A percentile compares a stretch with the other conserved stretches of the same genome.
These are phyloP conservation scores for Vinca minor DNA, from an alignment of 257 asterid genomes.

Conservation along the genomic window DNA sequence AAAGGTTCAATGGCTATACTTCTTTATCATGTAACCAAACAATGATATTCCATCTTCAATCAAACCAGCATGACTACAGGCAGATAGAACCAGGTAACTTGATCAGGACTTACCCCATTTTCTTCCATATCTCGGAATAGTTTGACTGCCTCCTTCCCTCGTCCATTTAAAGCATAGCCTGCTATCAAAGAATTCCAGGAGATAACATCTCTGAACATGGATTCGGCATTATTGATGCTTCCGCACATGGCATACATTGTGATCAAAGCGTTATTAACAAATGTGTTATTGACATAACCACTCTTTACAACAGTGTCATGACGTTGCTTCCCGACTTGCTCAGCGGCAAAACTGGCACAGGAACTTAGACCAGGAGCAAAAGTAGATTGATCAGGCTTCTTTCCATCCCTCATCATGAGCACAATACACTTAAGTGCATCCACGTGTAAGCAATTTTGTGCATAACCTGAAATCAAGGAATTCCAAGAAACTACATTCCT, in stretches of 20 bases:
- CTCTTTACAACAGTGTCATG: slow-evolving; percentile 19
- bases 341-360: slow-evolving; percentile 20
- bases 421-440: slow-evolving; percentile 34
- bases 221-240: slow-evolving; percentile 24
- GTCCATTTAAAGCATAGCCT: slow-evolving; percentile 41
- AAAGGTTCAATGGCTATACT: slow-evolving; percentile 31
- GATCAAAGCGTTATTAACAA: slow-evolving; percentile 32
- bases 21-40: slow-evolving; percentile 30
- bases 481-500: slow-evolving; percentile 46
- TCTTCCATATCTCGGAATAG: slow-evolving; percentile 35
- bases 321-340: slow-evolving; percentile 22
- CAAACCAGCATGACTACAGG: slow-evolving; percentile 42
- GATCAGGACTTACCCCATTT: slow-evolving; percentile 31
- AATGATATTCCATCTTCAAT: slow-evolving; percentile 25
- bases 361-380: slow-evolving; percentile 34
- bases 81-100: slow-evolving; percentile 35
- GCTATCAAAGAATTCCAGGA: slow-evolving; percentile 47
- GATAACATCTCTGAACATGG: slow-evolving; percentile 28
- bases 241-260: slow-evolving; percentile 39
- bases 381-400: slow-evolving; percentile 31
- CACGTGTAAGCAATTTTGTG: slow-evolving; percentile 32
- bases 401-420: slow-evolving; percentile 25
- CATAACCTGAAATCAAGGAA: slow-evolving; percentile 42
- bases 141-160: slow-evolving; percentile 34
- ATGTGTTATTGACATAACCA: slow-evolving; percentile 24